Evolutionary conservation across 306 rosid species (phyloP), one percentile per base, ranked within the genome.

Genomic region (Amphicarpaea edgeworthii): DNA sequence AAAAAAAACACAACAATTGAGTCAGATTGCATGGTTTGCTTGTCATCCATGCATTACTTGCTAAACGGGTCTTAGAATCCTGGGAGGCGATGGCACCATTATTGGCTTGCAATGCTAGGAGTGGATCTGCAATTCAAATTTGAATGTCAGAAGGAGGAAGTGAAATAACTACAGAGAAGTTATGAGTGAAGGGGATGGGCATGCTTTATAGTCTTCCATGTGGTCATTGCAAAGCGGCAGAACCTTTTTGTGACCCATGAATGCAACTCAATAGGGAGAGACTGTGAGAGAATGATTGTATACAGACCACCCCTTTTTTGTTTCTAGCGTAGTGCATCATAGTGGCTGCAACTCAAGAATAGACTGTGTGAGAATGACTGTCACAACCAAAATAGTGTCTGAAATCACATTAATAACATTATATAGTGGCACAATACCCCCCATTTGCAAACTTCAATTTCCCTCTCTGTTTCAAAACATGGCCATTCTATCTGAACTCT

Each of bases 141-240:
- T 28, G 32, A 28, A 28, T 28, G 3, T 28, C 30, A 28, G 5
- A 28, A 28, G 4, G 32, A 28, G 37, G 54, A 19, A 21, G 9
- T 19, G 38, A 46, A 34, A 4, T 9, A 61, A 8, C 26, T 34
- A 34, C 7, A 24, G 58, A 53, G 32, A 28, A 28, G 32, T 28
- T 28, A 28, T 1, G 32, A 28, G 32, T 28, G 32, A 28, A 43
- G 46, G 23, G 47, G 28, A 8, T 8, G 65, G 54, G 23, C 14
- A 15, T 68, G 78, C 86, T 81, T 91, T 92, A 28, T 30, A 77
- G 55, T 87, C 94, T 82, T 91, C 92, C 88, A 81, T 68, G 88
- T 73, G 89, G 63, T 91, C 88, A 10, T 90, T 91, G 82, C 90
- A 91, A 3, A 91, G 88, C 4, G 87, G 50, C 47, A 87, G 58